phyloP scores from a whole-genome alignment of 1,139 yeast species.

The Nakaseomyces kungkrabaensis region DNA sequence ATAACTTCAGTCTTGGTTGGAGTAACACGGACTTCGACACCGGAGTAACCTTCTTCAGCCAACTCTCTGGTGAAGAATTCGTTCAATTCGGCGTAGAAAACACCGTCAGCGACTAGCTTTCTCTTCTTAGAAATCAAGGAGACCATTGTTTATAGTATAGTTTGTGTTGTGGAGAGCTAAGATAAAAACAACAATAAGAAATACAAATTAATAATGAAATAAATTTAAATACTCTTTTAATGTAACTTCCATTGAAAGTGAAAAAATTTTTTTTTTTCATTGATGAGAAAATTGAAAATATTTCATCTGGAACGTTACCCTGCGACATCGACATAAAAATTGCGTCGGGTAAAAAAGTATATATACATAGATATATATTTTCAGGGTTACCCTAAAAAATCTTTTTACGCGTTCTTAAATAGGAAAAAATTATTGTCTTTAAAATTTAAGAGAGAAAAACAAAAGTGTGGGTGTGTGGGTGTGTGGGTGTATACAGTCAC shows the following conservation, averaged over 20 bases:
- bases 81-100: conserved; percentile 99
- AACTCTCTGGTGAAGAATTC: conserved; percentile 99
- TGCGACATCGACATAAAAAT: no score
- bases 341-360: no score
- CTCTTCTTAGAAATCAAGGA: conserved; percentile 74
- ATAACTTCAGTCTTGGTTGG: conserved; percentile 97
- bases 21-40: conserved; percentile 99
- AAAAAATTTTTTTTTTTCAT: not conserved
- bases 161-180: conserved; percentile 5
- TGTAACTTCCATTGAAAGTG: not conserved
- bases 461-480: not conserved
- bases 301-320: no score
- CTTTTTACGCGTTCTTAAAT: no score
- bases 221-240: not conserved
- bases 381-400: no score
- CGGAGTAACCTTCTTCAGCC: conserved; percentile 99
- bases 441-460: not conserved
- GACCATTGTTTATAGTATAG: conserved; percentile 35
- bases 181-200: no score
- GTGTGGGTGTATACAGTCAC: not conserved
- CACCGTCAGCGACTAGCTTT: conserved; percentile 99
- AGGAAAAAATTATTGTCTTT: no score
- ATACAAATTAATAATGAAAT: not conserved
- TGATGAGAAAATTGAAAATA: not conserved
- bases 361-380: no score